Conservation (phyloP, 2,329 filamentous ascomycete species). For the Penicillium sp. region DNA sequence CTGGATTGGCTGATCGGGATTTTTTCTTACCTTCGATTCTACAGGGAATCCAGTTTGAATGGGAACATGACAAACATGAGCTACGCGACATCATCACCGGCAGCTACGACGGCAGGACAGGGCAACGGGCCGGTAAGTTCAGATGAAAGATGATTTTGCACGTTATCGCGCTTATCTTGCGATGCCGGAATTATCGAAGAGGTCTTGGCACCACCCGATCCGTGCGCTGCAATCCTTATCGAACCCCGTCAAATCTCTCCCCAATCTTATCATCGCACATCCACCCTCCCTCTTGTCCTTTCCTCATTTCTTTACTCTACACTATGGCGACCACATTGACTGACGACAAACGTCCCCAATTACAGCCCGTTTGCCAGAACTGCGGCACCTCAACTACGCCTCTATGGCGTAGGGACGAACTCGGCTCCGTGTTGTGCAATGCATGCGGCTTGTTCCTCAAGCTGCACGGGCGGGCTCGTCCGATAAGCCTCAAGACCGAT, state of each 20-base stretch:
- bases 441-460: slow-evolving; percentile 97
- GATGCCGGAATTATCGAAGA: slow-evolving; percentile 28
- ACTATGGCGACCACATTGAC: slow-evolving; percentile 45
- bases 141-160: slow-evolving; percentile 11
- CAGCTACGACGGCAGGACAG: slow-evolving; percentile 60
- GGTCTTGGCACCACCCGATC: slow-evolving; percentile 36
- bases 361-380: slow-evolving; percentile 94
- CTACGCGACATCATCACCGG: slow-evolving; percentile 60
- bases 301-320: slow-evolving; percentile 19
- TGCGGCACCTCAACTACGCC: slow-evolving; percentile 94
- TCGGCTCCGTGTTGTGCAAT: slow-evolving; percentile 93
- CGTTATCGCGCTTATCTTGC: slow-evolving; percentile 23
- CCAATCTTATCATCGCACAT: slow-evolving; percentile 40
- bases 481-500: slow-evolving; percentile 96
- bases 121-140: slow-evolving; percentile 45
- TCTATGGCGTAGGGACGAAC: slow-evolving; percentile 94
- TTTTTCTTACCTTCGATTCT: slow-evolving; percentile 5
- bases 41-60: slow-evolving; percentile 40
- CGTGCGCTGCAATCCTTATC: slow-evolving; percentile 45
- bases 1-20: slow-evolving; percentile 23
- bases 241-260: slow-evolving; percentile 39
- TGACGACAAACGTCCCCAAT: slow-evolving; percentile 53
- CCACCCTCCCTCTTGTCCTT: slow-evolving; percentile 30
- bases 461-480: slow-evolving; percentile 85
- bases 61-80: slow-evolving; percentile 56